These are phyloP conservation scores for Sphaerostilbella broomeana DNA, from an alignment of 2,329 filamentous ascomycete genomes.

Conservation along the genomic window DNA sequence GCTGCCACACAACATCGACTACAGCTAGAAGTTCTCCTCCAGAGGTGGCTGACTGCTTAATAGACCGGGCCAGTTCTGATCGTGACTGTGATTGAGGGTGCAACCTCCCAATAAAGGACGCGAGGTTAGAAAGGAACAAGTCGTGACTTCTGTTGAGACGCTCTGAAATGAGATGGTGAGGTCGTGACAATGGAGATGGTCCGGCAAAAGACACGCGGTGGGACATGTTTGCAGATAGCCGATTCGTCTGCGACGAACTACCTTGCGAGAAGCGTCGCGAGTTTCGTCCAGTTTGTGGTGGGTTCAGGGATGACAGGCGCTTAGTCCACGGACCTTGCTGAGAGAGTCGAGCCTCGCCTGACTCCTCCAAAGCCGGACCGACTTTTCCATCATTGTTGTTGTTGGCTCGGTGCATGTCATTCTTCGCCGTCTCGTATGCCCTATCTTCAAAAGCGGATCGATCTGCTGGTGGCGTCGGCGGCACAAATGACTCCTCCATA, in stretches of 20 bases:
- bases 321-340: conserved; percentile 34
- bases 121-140: conserved; percentile 81
- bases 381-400: conserved; percentile 26
- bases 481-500: conserved; percentile 50
- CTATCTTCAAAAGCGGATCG: conserved; percentile 42
- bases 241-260: conserved; percentile 30
- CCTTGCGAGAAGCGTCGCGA: conserved; percentile 33
- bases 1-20: conserved; percentile 74
- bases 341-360: conserved; percentile 20
- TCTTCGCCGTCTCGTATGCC: conserved; percentile 24
- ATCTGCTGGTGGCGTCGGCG: conserved; percentile 59
- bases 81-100: conserved; percentile 90
- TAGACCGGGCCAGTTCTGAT: conserved; percentile 72
- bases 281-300: conserved; percentile 25
- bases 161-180: conserved; percentile 74
- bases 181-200: conserved; percentile 54
- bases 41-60: conserved; percentile 75
- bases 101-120: conserved; percentile 83
- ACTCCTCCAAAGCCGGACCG: conserved; percentile 23
- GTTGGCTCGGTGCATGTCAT: conserved; percentile 35
- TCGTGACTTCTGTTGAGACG: conserved; percentile 76
- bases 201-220: conserved; percentile 73
- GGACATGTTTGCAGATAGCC: conserved; percentile 50
- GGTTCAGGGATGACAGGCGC: conserved; percentile 42
- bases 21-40: conserved; percentile 74